phyloP scores from a whole-genome alignment of 805 yeast species.

The Ascoidea tarda region DNA sequence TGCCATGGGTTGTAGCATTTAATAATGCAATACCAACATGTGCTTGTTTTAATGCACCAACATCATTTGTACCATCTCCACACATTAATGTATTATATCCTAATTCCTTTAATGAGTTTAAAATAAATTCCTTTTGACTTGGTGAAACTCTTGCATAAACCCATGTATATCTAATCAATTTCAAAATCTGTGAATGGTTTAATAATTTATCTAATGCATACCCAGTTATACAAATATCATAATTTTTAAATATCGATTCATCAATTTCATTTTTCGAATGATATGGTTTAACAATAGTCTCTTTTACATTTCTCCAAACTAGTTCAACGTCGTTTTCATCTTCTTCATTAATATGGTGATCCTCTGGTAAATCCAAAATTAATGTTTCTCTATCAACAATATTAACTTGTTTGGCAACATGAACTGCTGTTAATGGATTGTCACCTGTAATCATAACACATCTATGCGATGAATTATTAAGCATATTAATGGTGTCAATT shows the following conservation, averaged over 20 bases:
- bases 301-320: constrained; percentile 78
- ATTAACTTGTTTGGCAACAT: constrained; percentile 87
- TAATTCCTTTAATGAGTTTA: constrained; percentile 68
- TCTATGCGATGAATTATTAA: constrained; percentile 91
- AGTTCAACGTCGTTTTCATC: constrained; percentile 35
- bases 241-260: constrained; percentile 36
- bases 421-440: constrained; percentile 95
- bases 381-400: constrained; percentile 76
- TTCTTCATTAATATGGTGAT: constrained; percentile 28
- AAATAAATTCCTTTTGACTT: constrained; percentile 81
- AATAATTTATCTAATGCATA: constrained; percentile 61
- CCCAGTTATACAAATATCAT: constrained; percentile 90
- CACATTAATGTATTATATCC: constrained; percentile 96
- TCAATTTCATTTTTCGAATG: constrained; percentile 45
- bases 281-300: constrained; percentile 55
- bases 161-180: constrained; percentile 83
- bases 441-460: constrained; percentile 98
- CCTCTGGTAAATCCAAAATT: constrained; percentile 77
- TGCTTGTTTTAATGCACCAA: constrained; percentile 97
- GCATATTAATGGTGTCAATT: constrained; percentile 74
- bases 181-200: constrained; percentile 54
- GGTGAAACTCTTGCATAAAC: constrained; percentile 97
- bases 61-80: constrained; percentile 99
- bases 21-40: constrained; percentile 96
- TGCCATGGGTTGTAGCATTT: constrained; percentile 91